Conservation (phyloP, 2,329 filamentous ascomycete species). For the Aschersonia sp. region DNA sequence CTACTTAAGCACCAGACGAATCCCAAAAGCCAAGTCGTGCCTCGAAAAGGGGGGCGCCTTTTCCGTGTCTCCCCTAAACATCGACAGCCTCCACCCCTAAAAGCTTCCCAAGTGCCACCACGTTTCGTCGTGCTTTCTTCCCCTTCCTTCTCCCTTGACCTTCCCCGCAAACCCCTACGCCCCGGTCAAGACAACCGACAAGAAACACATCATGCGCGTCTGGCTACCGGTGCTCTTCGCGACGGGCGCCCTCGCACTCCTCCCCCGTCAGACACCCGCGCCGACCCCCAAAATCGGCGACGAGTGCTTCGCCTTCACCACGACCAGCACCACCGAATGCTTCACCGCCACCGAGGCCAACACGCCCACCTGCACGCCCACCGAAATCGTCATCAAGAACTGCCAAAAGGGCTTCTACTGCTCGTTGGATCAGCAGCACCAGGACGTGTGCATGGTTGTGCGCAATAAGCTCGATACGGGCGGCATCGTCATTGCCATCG, state of each 20-base stretch:
- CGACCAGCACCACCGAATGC: conserved; percentile 23
- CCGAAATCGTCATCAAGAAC: conserved; percentile 16
- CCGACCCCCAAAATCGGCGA: conserved; percentile 6
- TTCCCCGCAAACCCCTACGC: not conserved
- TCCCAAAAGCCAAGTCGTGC: too few species aligned
- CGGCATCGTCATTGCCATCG: conserved; percentile 32
- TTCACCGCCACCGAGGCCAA: conserved; percentile 21
- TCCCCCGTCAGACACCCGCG: too few species aligned
- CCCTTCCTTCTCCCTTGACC: not conserved
- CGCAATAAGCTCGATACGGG: conserved; percentile 23
- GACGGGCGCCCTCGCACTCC: too few species aligned
- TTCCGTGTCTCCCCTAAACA: too few species aligned
- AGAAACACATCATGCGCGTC: not conserved
- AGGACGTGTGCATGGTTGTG: conserved; percentile 25
- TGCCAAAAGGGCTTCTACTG: conserved; percentile 32
- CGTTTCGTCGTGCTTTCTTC: too few species aligned
- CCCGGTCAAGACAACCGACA: not conserved
- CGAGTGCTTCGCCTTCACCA: conserved; percentile 19
- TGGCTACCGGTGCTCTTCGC: not conserved
- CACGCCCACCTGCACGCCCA: conserved; percentile 24
- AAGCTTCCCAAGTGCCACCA: too few species aligned
- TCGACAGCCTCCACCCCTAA: too few species aligned
- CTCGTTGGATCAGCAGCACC: conserved; percentile 20
- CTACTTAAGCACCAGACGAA: too few species aligned
- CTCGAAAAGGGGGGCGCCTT: too few species aligned